Evolutionary conservation across 2,329 filamentous ascomycete genomes (phyloP), one percentile per base, ranked within the genome.

Genomic region (Ascochyta rabiei): DNA sequence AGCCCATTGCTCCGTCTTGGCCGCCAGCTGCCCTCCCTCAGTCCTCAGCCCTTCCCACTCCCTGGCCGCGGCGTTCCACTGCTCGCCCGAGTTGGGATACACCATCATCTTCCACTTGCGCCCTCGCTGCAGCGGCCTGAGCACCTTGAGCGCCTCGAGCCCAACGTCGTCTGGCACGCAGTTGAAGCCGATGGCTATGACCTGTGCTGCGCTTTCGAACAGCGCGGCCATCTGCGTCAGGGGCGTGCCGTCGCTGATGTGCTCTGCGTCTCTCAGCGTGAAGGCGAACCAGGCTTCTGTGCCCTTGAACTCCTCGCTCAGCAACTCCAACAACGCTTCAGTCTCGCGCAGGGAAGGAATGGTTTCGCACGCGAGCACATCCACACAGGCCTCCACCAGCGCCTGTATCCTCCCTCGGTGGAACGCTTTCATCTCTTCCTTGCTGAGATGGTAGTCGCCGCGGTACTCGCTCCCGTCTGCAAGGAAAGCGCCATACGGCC

Each of bases 51-150:
- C 72, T 15, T 67, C 61, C 74, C 74, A 76, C 21, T 63, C 63
- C 47, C 78, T 71, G 10, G 64, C 73, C 47, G 63, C 64, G 5
- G 78, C 76, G 64, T 81, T 75, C 73, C 76, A 81, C 23, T 65
- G 64, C 62, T 81, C 79, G 2, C 79, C 79, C 4, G 77, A 80
- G 45, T 81, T 81, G 0, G 79, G 77, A 63, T 81, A 81, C 16
- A 70, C 64, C 15, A 77, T 56, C 35, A 79, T 56, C 24, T 61
- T 59, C 18, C 76, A 73, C 21, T 13, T 21, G 46, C 10, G 46
- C 4, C 46, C 52, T 18, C 50, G 12, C 31, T 55, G 52, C 23
- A 69, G 42, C 15, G 60, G 52, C 15, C 52, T 57, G 26, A 80
- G 53, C 12, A 61, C 61, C 40, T 67, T 54, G 34, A 80, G 51